Conservation (phyloP, 345 rosid genomes). For the Bruguiera parviflora region DNA sequence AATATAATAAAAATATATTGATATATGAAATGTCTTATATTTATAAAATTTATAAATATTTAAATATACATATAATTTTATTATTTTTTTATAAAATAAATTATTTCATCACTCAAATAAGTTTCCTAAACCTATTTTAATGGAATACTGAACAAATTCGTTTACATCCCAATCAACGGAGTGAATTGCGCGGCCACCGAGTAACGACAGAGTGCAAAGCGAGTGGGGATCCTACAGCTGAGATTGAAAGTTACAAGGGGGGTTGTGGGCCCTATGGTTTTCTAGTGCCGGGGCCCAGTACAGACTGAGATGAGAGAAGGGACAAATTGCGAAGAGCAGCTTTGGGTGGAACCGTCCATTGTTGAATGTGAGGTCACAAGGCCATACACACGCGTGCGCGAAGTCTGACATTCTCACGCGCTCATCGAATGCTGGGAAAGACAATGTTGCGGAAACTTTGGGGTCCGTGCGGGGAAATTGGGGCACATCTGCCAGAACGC, state of each 20-base stretch:
- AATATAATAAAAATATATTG: too few species aligned
- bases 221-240: slow-evolving; percentile 22
- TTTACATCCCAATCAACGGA: slow-evolving; percentile 21
- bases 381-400: slow-evolving; percentile 10
- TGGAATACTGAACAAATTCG: too few species aligned
- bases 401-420: slow-evolving; percentile 22
- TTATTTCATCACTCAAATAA: too few species aligned
- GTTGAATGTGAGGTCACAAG: slow-evolving; percentile 13
- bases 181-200: slow-evolving; percentile 31
- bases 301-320: too few species aligned
- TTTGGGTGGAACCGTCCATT: slow-evolving; percentile 8
- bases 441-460: slow-evolving; percentile 29
- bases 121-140: too few species aligned
- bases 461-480: neutral
- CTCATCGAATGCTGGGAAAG: neutral
- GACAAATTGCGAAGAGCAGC: neutral
- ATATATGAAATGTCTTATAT: too few species aligned
- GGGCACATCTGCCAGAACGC: neutral
- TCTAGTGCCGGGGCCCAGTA: too few species aligned
- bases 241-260: slow-evolving; percentile 1
- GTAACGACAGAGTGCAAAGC: neutral
- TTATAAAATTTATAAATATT: too few species aligned
- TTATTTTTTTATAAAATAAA: too few species aligned
- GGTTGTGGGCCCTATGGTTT: neutral
- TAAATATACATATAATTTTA: too few species aligned